Percentiles rank a stretch among this genome's conserved stretches.
These are phyloP conservation scores for Triangularia verruculosa DNA, from an alignment of 2,329 filamentous ascomycete genomes.

Conservation along the genomic window DNA sequence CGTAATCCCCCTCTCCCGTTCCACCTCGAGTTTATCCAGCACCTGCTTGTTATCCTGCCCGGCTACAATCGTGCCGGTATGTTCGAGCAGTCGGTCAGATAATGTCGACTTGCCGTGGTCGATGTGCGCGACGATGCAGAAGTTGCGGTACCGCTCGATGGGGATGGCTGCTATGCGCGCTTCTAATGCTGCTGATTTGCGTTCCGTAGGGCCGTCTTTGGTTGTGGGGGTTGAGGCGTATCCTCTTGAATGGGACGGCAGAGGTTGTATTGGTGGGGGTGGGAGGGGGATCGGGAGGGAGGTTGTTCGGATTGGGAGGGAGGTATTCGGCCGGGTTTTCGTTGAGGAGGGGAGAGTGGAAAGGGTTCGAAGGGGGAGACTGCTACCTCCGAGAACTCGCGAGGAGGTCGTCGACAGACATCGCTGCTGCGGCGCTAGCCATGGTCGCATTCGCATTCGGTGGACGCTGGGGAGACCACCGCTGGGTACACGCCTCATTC, in stretches of 20 bases:
- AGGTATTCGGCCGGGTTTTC: background rate
- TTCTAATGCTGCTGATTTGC: conserved; percentile 44
- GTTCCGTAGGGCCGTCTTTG: conserved; percentile 19
- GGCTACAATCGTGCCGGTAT: conserved; percentile 86
- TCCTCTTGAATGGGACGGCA: background rate
- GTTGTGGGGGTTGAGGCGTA: background rate
- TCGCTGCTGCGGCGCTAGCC: conserved; percentile 29
- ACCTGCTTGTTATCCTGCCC: conserved; percentile 88
- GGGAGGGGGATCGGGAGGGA: background rate
- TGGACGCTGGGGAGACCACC: conserved; percentile 16
- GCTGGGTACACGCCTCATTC: conserved; percentile 27
- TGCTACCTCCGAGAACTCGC: background rate
- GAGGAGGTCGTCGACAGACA: conserved; percentile 5
- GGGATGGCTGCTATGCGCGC: conserved; percentile 69
- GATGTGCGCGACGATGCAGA: conserved; percentile 98
- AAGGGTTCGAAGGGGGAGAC: background rate
- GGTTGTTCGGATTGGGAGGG: background rate
- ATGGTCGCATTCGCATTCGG: conserved; percentile 35
- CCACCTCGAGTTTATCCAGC: conserved; percentile 93
- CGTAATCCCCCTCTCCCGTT: conserved; percentile 92
- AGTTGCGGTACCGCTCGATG: conserved; percentile 82
- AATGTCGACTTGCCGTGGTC: conserved; percentile 98
- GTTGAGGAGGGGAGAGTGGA: background rate
- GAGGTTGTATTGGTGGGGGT: background rate
- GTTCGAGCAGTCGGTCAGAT: conserved; percentile 85